Base-by-base conservation (phyloP, 305 asterid genomes). In the Solanum hybrid region DNA sequence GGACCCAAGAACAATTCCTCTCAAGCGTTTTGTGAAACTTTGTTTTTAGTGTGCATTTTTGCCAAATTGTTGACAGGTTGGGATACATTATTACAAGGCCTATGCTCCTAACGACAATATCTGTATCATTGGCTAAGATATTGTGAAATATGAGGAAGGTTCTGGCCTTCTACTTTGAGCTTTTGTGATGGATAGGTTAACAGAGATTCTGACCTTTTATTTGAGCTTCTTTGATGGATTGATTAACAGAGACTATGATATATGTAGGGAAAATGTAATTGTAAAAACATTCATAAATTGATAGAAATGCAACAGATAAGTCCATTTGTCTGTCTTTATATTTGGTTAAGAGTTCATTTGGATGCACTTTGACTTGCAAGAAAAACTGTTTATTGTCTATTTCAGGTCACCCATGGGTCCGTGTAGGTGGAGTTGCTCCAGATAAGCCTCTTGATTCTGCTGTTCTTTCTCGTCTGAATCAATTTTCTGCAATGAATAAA, bases 381-480 rank as follows among this genome's bases (percentile, higher is more conserved):
- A 29, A 20, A 17, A 22, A 84, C 75, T 38, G 64, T 37, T 72
- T 16, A 72, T 38, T 38, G 24, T 51, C 76, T 87, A 40, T 79
- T 88, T 87, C 92, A 96, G 99, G 96, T 92, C 99, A 96, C 86
- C 99, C 99, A 46, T 96, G 99, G 98, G 97, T 96, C 88, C 95
- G 95, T 31, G 90, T 91, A 22, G 95, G 91, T 87, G 98, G 99
- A 51, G 93, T 72, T 60, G 99, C 99, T 90, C 98, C 96, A 27
- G 99, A 97, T 93, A 95, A 90, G 91, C 98, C 99, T 89, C 98
- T 97, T 82, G 98, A 96, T 92, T 96, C 98, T 85, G 99, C 98
- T 76, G 98, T 97, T 90, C 89, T 96, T 75, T 91, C 92, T 80
- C 97, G 98, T n/a, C 89, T 97, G 90, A 97, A 94, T 93, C 98